These are phyloP conservation scores for Rhipidocladum racemiflorum DNA, from an alignment of 176 grass and related monocot genomes.

Conservation along the genomic window DNA sequence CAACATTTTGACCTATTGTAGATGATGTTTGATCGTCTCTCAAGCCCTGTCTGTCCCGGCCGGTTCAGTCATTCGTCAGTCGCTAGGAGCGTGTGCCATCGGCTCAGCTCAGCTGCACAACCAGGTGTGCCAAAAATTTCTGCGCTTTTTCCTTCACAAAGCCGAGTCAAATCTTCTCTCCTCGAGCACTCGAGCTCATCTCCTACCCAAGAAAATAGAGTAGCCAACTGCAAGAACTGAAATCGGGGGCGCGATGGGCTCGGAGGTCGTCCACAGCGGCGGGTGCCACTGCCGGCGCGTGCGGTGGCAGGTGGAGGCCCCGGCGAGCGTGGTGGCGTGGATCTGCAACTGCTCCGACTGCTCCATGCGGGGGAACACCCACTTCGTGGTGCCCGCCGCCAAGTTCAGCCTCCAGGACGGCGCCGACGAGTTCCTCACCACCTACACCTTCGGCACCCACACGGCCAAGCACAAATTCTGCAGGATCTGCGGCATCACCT, in stretches of 20 bases:
- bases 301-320: conserved; percentile 61
- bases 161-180: no score
- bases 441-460: conserved; percentile 86
- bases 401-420: conserved; percentile 52
- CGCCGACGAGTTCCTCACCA: conserved; percentile 56
- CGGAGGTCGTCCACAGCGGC: conserved; percentile 42
- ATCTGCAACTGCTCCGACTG: conserved; percentile 72
- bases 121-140: no score
- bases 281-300: conserved; percentile 79
- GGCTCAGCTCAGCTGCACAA: no score
- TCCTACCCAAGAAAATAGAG: not conserved
- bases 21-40: no score
- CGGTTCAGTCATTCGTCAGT: no score
- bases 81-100: no score
- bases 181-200: not conserved
- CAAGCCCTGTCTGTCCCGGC: no score
- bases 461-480: conserved; percentile 81
- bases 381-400: conserved; percentile 63
- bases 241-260: not conserved
- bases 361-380: conserved; percentile 61
- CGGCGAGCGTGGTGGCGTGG: conserved; percentile 64
- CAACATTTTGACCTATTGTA: no score
- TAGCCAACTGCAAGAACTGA: not conserved
- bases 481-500: conserved; percentile 78
- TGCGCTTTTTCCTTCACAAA: no score